Base-by-base conservation (phyloP, 2,329 filamentous ascomycete species). In the Sporothrix pseudoabietina region DNA sequence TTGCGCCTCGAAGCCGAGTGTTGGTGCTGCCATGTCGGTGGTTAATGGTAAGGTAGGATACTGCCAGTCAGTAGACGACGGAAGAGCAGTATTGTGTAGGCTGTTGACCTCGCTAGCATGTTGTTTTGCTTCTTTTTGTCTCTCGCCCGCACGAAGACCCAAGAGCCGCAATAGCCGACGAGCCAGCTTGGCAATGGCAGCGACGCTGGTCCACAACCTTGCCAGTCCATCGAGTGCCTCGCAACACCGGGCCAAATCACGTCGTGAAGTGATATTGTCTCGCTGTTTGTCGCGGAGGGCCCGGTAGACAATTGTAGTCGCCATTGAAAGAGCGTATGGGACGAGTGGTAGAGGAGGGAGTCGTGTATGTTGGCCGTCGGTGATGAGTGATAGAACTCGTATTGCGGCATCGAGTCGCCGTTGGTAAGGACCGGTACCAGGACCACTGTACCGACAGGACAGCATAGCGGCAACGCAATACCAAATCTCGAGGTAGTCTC, bases 401-500 rank as follows among this genome's bases (percentile, higher is more conserved):
- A 68, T 26, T 22, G 63, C 63, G 22, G 63, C 63, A 22, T 49
- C 41, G 41, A 68, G 41, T n/a, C 68, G 52, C 7, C 68, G 68
- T 12, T 57, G 32, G n/a, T 70, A 70, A 0, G 68, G 68, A 10
- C 16, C 32, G 10, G 30, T 70, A 4, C 32, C 52, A 2, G 68
- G 68, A 1, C 68, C 68, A 8, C 68, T 70, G 35, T 70, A 57
- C 4, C 68, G 49, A 7, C 68, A 70, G 3, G 68, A 70, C 35
- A 70, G 49, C 68, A 70, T 70, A 0, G 68, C 68, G 3, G 68
- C 68, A 3, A 70, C 68, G 35, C 68, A 70, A 52, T 70, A 70
- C 68, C 68, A 70, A n/a, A 70, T 57, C 19, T 70, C 68, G 10
- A 70, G 52, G n/a, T 70, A 70, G n/a, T 54, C 68, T 4, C 61